Base-by-base conservation (phyloP, 257 asterid genomes). In the Solanum habrochaites region DNA sequence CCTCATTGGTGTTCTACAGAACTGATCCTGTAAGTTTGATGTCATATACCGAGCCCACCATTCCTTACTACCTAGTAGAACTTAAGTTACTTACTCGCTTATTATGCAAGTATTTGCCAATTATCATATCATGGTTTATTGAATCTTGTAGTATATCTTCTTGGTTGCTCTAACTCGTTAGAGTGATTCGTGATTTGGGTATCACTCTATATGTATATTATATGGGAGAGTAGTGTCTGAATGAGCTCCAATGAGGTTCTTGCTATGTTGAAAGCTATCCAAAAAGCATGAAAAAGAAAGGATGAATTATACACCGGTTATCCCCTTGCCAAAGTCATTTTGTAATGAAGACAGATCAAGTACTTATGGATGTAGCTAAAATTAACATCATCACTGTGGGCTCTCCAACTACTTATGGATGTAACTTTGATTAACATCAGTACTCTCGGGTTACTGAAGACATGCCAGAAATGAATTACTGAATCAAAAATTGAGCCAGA, bases 1-100 rank as follows among this genome's bases (percentile, higher is more conserved):
- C 99, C 73, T 96, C 99, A 86, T 92, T 97, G 93, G 99, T 97
- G 89, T 97, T 97, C 96, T 95, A 94, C 87, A 96, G 99, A 90
- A 97, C 94, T 90, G 99, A 97, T 89, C 99, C 99, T 47, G 99
- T 97, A 91, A 92, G 99, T 93, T 83, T 80, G 86, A 43, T 23
- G n/a, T 83, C 89, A 49, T 85, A 35, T 35, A 16, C 37, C 14
- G 35, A 39, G 47, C 4, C 60, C 39, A 49, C 20, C 40, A 49
- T 49, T 81, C 67, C 85, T 49, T 81, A 29, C 7, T 81, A 81
- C 69, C 62, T 81, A 81, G 45, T 20, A 49, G 29, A 49, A 81
- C 16, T 21, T 81, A 29, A 29, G 45, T 47, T 27, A 29, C 66
- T 49, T 81, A 49, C 66, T 52, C 35, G n/a, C 70, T 20, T 56